Conservation (phyloP, 225 moss, liverwort and hornwort genomes). For the Climacium dendroides region DNA sequence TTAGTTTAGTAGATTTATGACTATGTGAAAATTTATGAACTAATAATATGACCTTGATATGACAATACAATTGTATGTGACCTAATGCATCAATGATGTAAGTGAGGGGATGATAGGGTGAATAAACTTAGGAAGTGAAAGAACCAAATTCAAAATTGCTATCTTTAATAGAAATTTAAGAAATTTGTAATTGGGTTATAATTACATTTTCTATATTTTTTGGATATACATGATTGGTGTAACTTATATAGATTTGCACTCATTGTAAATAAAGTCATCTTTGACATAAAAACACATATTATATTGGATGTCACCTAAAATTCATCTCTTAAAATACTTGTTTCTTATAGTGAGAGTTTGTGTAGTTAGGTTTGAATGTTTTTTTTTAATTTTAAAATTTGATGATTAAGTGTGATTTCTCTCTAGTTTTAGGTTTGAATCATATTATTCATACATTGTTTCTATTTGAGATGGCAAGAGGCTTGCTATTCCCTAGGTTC, state of each 20-base stretch:
- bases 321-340: too few relatives aligned
- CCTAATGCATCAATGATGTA: neutral
- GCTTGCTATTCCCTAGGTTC: too few relatives aligned
- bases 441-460: neutral
- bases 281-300: too few relatives aligned
- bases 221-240: neutral
- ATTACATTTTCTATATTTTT: neutral
- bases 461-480: neutral
- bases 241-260: neutral
- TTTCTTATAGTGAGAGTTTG: too few relatives aligned
- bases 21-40: neutral
- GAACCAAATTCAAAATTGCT: rapidly evolving
- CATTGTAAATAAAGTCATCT: neutral
- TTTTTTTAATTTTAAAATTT: neutral
- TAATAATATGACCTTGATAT: neutral
- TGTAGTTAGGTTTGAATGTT: neutral
- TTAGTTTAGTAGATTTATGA: neutral
- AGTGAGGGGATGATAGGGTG: too few relatives aligned
- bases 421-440: rapidly evolving
- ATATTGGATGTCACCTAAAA: too few relatives aligned
- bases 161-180: neutral
- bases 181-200: neutral
- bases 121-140: neutral
- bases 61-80: neutral
- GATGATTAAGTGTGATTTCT: neutral